phyloP scores from a whole-genome alignment of 2,329 filamentous ascomycete species.

The Sclerotinia sclerotiorum region DNA sequence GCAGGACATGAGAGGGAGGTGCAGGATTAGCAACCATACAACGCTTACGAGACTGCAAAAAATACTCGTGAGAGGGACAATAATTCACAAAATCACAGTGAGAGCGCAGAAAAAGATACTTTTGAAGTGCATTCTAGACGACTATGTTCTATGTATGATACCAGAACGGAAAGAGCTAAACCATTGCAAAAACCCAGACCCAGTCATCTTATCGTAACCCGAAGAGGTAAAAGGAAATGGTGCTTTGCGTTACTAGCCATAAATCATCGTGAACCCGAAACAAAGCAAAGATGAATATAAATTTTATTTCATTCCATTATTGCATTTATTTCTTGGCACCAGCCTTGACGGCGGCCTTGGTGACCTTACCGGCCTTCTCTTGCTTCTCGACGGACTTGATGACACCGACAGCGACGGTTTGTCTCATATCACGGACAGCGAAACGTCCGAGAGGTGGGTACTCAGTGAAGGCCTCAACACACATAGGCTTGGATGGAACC shows the following conservation, averaged over 20 bases:
- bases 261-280: constrained; percentile 16
- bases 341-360: constrained; percentile 45
- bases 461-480: constrained; percentile 99
- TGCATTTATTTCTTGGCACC: constrained; percentile 42
- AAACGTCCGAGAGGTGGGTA: constrained; percentile 99
- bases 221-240: constrained; percentile 1
- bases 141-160: constrained; percentile 20
- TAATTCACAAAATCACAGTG: not conserved
- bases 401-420: not conserved
- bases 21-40: no score
- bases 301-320: constrained; percentile 17
- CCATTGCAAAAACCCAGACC: constrained; percentile 13
- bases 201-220: constrained; percentile 21
- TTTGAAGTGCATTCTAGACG: constrained; percentile 21
- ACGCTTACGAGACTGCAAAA: no score
- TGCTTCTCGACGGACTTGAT: constrained; percentile 7
- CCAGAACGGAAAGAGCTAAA: constrained; percentile 11
- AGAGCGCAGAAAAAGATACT: not conserved
- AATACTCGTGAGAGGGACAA: no score
- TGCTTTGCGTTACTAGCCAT: not conserved
- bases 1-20: not conserved
- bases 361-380: constrained; percentile 25
- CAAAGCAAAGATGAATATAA: constrained; percentile 3
- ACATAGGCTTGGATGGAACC: constrained; percentile 99
- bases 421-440: constrained; percentile 62